phyloP scores from a whole-genome alignment of 1,284 basidiomycete genomes.

The Malassezia yamatoensis region DNA sequence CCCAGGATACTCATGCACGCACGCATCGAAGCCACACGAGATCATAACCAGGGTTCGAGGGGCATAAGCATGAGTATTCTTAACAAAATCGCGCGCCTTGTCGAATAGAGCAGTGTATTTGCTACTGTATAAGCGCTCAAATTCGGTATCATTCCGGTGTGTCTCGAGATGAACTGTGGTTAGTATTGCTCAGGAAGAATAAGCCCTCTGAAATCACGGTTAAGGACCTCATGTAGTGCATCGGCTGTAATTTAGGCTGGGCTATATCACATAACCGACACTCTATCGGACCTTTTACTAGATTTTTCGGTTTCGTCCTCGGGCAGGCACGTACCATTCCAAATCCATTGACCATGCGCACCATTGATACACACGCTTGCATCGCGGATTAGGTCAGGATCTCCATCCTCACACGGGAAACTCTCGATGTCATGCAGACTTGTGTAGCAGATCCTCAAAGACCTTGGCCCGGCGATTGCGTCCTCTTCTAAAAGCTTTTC shows the following conservation, averaged over 20 bases:
- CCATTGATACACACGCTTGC: slow-evolving; percentile 68
- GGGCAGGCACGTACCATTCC: slow-evolving; percentile 28
- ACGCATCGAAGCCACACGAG: slow-evolving; percentile 74
- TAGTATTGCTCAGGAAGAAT: background rate
- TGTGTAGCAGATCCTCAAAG: slow-evolving; percentile 68
- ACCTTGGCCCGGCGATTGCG: slow-evolving; percentile 21
- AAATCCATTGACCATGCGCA: slow-evolving; percentile 74
- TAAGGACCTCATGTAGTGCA: background rate
- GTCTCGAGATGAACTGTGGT: slow-evolving; percentile 67
- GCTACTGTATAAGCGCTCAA: slow-evolving; percentile 65
- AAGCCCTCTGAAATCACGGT: slow-evolving; percentile 5
- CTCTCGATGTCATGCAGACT: slow-evolving; percentile 78
- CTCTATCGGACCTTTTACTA: slow-evolving; percentile 42
- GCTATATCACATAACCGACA: background rate
- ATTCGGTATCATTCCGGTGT: slow-evolving; percentile 65
- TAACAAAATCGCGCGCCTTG: slow-evolving; percentile 64
- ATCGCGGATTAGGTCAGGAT: slow-evolving; percentile 65
- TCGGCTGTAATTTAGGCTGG: background rate
- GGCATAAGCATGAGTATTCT: slow-evolving; percentile 57
- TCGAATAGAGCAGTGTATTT: slow-evolving; percentile 63
- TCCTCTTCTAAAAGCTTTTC: slow-evolving; percentile 18
- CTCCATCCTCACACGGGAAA: slow-evolving; percentile 86
- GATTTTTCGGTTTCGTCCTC: background rate
- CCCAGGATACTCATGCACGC: slow-evolving; percentile 74
- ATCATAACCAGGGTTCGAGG: slow-evolving; percentile 62